Evolutionary conservation across 495 filamentous ascomycete species (phyloP), one percentile per base, ranked within the genome.

Genomic region (Margaritispora aquatica): DNA sequence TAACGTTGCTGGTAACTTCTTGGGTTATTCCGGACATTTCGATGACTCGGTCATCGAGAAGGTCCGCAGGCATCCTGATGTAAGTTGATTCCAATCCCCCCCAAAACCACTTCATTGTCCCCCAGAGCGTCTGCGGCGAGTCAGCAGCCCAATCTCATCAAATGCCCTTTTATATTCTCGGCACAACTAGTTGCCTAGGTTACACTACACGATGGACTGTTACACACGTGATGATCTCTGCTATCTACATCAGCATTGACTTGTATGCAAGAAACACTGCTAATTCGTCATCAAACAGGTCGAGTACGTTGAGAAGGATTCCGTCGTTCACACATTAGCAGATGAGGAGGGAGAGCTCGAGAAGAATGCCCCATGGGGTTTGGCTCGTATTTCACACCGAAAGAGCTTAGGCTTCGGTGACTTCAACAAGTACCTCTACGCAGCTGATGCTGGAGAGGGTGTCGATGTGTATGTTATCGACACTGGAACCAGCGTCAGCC

Each of bases 381-480:
- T 99, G 57, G 95, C 95, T 51, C 88, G 95, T 83, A 89, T 99
- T 75, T 99, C 95, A 21, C 93, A 97, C 77, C 88, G 96, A 55
- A 80, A 95, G 61, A 75, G 79, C 65, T 83, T 99, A 60, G 82
- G 80, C 68, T 97, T 97, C 72, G 87, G 88, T 62, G 90, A 84
- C 71, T 97, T 93, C 82, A 97, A 96, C 82, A 97, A 97, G 77
- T 99, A 97, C 76, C 81, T 97, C 15, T 97, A 93, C 70, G 83
- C 92, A 26, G 84, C 82, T 46, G 87, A 95, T 46, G 92, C 90
- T 69, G 95, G 95, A 70, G 92, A 97, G 77, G 95, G 95, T 74
- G 94, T 99, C 69, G 95, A 99, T 78, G 95, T 92, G 60, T 99
- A 99, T 71, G 88, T 97, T 57, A 96, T 99, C 71, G 95, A 99